Conservation (phyloP, 1,284 basidiomycete species). For the Fomitopsis schrenkii region DNA sequence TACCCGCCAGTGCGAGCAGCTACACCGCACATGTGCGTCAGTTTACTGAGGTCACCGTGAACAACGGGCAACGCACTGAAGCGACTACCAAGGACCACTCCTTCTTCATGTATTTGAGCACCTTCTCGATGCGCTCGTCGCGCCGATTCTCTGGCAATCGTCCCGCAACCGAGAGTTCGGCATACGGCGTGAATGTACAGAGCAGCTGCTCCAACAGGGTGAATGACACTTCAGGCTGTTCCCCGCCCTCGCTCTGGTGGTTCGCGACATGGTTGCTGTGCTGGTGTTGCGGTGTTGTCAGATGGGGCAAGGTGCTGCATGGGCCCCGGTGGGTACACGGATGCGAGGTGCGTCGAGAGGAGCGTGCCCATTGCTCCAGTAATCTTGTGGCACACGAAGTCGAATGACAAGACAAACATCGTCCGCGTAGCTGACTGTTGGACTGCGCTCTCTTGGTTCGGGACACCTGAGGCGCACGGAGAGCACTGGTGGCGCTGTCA, state of each 20-base stretch:
- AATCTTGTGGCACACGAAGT: slow-evolving; percentile 8
- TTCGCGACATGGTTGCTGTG: neutral
- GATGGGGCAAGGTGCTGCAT: no score
- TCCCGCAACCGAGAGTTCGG: neutral
- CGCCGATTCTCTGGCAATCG: no score
- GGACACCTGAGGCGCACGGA: slow-evolving; percentile 25
- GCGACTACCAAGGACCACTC: slow-evolving; percentile 33
- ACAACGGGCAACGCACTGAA: slow-evolving; percentile 17
- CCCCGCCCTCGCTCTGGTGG: neutral
- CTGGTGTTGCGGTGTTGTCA: no score
- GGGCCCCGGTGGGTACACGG: no score
- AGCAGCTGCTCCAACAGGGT: slow-evolving; percentile 38
- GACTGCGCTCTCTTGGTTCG: slow-evolving; percentile 24
- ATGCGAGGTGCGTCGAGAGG: no score
- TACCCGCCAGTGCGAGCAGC: slow-evolving; percentile 23
- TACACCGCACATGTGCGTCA: neutral
- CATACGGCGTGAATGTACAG: slow-evolving; percentile 16
- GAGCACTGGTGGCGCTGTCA: slow-evolving; percentile 16
- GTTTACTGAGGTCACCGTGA: neutral
- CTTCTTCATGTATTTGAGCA: slow-evolving; percentile 28
- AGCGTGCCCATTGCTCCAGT: no score
- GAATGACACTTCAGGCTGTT: slow-evolving; percentile 13
- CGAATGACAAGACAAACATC: slow-evolving; percentile 25
- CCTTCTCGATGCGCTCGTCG: slow-evolving; percentile 37
- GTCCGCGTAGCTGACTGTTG: slow-evolving; percentile 18